Base-by-base conservation (phyloP, 495 filamentous ascomycete species). In the Xylaria telfairii region DNA sequence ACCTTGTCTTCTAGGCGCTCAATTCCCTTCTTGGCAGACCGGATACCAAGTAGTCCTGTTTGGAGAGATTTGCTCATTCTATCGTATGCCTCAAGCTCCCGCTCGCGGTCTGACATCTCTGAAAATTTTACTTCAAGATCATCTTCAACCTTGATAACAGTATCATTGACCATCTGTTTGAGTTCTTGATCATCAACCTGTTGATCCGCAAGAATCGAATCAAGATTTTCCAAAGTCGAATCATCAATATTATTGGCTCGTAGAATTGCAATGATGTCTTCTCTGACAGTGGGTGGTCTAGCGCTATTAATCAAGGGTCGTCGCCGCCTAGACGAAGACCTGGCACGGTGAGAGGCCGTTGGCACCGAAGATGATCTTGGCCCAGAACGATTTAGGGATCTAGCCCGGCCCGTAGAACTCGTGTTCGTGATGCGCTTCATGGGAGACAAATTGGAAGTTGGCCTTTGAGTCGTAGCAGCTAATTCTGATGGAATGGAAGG, bases 1-100 rank as follows among this genome's bases (percentile, higher is more conserved):
- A 92, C 81, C 65, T 88, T 84, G 41, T 86, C 81, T 79, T 92
- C 90, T n/a, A 93, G 81, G 19, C 86, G 83, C 71, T 89, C 84
- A 42, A 94, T 88, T 2, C 90, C 91, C 61, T 86, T 84, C 70
- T 89, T 90, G 26, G 92, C 87, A 28, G 90, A 88, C 2, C 86
- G 85, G 70, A 94, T 92, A 68, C 88, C 88, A 3, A 86, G 81
- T 41, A 85, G 82, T 26, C 92, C 85, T 3, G 87, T 89, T 60
- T 85, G 80, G 13, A 92, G 78, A 6, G 88, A 86, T 69, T 86
- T 83, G 65, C 85, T 87, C 82, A 94, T 85, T 60, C 87, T 83
- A 42, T 84, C 84, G 59, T 81, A 83, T 12, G 85, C 81, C n/a
- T 90, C 78, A 17, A 90, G 83, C 49, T 87, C 85, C 12, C 75